These are phyloP conservation scores for Fusarium liriodendri DNA, from an alignment of 2,329 filamentous ascomycete species.

Conservation along the genomic window DNA sequence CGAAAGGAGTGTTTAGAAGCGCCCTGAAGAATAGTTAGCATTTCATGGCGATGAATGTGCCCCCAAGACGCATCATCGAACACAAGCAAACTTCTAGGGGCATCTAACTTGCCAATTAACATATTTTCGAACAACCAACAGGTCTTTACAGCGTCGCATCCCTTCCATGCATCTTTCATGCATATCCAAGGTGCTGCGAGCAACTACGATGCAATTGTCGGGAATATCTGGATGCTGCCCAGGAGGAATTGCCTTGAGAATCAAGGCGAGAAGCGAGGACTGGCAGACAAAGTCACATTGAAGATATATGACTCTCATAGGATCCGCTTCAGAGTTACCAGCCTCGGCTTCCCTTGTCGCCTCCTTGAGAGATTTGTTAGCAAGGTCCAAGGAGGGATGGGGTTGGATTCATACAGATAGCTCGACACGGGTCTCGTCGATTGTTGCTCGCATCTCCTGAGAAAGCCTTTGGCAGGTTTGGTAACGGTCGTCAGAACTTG, in stretches of 20 bases:
- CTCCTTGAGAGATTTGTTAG: slow-evolving; percentile 17
- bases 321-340: slow-evolving; percentile 15
- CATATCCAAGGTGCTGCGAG: slow-evolving; percentile 48
- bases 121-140: slow-evolving; percentile 48
- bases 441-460: slow-evolving; percentile 13
- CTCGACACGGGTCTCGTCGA: slow-evolving; percentile 19
- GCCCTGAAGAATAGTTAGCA: slow-evolving; percentile 42
- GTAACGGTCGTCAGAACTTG: not conserved
- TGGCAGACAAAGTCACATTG: slow-evolving; percentile 50
- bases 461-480: not conserved
- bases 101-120: slow-evolving; percentile 47
- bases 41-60: not conserved
- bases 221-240: not conserved
- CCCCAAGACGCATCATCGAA: not conserved
- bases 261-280: slow-evolving; percentile 48
- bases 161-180: slow-evolving; percentile 48
- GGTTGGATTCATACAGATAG: slow-evolving; percentile 9
- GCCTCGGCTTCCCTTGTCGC: not conserved
- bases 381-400: accelerated
- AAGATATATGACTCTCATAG: slow-evolving; percentile 45
- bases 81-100: not conserved
- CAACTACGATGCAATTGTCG: slow-evolving; percentile 46
- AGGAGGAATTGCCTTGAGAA: slow-evolving; percentile 45
- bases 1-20: slow-evolving; percentile 50
- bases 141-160: slow-evolving; percentile 41